Percentiles rank a stretch among this genome's conserved stretches.
Conservation (phyloP, 768 basidiomycete genomes). For the Brasilioporus rufonigricans region DNA sequence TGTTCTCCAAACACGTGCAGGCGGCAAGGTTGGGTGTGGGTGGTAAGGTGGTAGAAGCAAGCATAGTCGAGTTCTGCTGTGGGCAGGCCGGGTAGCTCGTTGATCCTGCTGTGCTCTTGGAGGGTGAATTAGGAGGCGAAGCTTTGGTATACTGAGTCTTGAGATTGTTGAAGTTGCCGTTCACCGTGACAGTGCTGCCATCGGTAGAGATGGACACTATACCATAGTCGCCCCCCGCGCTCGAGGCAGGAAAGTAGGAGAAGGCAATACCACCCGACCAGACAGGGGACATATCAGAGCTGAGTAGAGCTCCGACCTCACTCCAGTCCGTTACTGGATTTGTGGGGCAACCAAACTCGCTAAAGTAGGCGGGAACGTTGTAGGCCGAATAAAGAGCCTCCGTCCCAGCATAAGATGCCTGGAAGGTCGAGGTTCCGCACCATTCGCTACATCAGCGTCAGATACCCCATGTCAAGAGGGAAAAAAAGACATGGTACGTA, state of each 20-base stretch:
- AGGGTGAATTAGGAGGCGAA: slow-evolving; percentile 62
- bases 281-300: slow-evolving; percentile 66
- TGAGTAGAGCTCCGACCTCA: slow-evolving; percentile 72
- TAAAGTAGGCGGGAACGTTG: slow-evolving; percentile 86
- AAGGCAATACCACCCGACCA: slow-evolving; percentile 92
- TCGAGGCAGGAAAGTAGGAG: slow-evolving; percentile 84
- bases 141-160: slow-evolving; percentile 57
- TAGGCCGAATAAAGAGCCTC: slow-evolving; percentile 57
- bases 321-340: slow-evolving; percentile 69
- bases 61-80: slow-evolving; percentile 51
- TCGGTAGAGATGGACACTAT: slow-evolving; percentile 77
- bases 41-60: slow-evolving; percentile 69
- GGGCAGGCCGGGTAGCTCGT: slow-evolving; percentile 62
- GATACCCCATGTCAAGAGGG: background rate
- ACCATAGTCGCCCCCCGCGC: slow-evolving; percentile 73
- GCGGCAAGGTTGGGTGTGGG: slow-evolving; percentile 79
- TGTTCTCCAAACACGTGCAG: slow-evolving; percentile 72
- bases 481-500: slow-evolving; percentile 35
- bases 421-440: slow-evolving; percentile 70
- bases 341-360: slow-evolving; percentile 79
- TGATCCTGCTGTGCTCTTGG: slow-evolving; percentile 50
- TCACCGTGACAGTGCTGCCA: slow-evolving; percentile 61
- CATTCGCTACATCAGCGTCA: slow-evolving; percentile 55
- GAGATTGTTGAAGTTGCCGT: slow-evolving; percentile 67
- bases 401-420: slow-evolving; percentile 52